Percentiles rank a stretch among this genome's conserved stretches.
Conservation (phyloP, 805 yeast species). For the Hanseniaspora pseudoguilliermondii region DNA sequence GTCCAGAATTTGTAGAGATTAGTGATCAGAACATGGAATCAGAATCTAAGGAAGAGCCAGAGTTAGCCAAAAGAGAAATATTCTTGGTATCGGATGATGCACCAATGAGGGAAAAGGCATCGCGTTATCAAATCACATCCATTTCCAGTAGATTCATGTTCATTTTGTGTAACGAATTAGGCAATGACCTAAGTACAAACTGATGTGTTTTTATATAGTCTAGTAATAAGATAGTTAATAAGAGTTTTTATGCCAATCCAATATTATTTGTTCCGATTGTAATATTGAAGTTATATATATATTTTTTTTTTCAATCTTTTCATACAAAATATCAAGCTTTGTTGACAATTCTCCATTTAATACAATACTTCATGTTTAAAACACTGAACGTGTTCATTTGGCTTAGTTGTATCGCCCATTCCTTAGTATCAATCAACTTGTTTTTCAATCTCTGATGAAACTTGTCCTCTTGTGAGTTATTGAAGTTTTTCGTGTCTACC, state of each 20-base stretch:
- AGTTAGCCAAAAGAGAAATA: constrained; percentile 27
- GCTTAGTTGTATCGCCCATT: not conserved
- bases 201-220: not conserved
- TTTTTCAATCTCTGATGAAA: not conserved
- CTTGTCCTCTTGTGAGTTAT: not conserved
- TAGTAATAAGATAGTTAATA: too few species aligned
- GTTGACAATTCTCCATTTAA: not conserved
- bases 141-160: constrained; percentile 27
- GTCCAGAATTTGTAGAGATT: constrained; percentile 8
- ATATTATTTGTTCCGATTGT: not conserved
- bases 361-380: not conserved
- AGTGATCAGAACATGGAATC: not conserved
- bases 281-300: not conserved
- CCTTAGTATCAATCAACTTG: not conserved
- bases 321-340: not conserved
- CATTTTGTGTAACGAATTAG: constrained; percentile 23
- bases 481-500: not conserved
- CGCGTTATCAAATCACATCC: constrained; percentile 23
- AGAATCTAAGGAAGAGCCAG: not conserved
- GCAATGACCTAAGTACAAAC: constrained; percentile 20
- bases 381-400: not conserved
- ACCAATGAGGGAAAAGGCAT: constrained; percentile 54
- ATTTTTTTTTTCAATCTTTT: not conserved
- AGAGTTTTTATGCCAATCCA: too few species aligned
- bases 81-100: constrained; percentile 61